Evolutionary conservation across 192 early-diverging fungal species (phyloP).

Genomic region (Linnemannia hyalina): DNA sequence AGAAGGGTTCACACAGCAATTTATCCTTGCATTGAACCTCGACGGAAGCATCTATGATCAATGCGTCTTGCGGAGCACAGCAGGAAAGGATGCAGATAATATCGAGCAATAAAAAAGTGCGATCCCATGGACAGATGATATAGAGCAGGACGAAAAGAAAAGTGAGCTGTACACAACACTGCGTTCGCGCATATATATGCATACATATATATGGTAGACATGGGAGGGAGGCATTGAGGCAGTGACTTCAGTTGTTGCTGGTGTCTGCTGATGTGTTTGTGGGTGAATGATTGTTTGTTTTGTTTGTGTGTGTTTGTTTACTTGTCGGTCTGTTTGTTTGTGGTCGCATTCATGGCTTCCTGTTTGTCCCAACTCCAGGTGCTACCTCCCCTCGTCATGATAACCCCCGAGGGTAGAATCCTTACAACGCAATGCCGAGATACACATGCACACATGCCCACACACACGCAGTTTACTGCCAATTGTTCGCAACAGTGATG

Average conservation of each 20-base stretch:
- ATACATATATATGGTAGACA: no score
- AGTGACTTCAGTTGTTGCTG: no score
- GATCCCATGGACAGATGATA: not conserved
- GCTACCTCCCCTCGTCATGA: no score
- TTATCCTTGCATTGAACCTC: constrained; percentile 1
- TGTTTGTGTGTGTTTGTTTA: no score
- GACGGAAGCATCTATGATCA: no score
- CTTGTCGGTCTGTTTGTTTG: not conserved
- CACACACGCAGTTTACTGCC: not conserved
- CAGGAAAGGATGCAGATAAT: not conserved
- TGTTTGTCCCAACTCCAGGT: no score
- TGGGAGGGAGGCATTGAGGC: no score
- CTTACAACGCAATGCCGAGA: not conserved
- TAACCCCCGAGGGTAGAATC: not conserved
- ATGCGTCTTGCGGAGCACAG: not conserved
- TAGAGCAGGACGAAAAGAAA: not conserved
- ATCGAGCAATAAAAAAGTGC: not conserved
- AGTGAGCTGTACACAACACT: not conserved
- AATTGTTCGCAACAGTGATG: not conserved
- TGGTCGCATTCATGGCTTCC: not conserved
- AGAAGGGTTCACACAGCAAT: not conserved
- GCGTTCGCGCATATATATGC: no score
- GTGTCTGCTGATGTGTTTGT: no score
- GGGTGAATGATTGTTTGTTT: not conserved
- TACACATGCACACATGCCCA: not conserved